phyloP scores from a whole-genome alignment of 2,329 filamentous ascomycete genomes.

The Monosporascus sp. region DNA sequence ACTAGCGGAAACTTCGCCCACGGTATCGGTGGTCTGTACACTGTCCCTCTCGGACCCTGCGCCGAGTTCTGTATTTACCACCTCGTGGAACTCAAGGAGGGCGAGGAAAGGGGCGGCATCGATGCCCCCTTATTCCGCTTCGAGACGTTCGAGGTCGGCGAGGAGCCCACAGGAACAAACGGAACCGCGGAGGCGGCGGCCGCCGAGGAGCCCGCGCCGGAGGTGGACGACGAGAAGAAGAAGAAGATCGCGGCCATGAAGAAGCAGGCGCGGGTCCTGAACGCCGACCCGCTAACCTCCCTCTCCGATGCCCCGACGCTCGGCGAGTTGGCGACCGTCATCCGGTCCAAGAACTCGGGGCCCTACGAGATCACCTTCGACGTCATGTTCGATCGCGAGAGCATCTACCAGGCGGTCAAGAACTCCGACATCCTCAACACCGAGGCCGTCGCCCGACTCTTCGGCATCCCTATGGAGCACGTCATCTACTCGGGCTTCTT shows the following conservation, averaged over 20 bases:
- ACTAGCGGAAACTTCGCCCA: constrained; percentile 46
- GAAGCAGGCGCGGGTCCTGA: constrained; percentile 1
- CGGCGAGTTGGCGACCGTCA: constrained; percentile 32
- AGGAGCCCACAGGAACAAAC: constrained; percentile 9
- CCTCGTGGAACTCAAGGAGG: constrained; percentile 33
- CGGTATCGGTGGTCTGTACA: constrained; percentile 31
- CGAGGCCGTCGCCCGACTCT: constrained; percentile 28
- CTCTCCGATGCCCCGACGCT: not conserved
- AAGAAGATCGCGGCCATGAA: not conserved
- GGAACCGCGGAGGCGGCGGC: not conserved
- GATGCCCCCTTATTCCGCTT: not conserved
- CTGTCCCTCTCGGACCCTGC: constrained; percentile 33
- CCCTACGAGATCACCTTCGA: constrained; percentile 49
- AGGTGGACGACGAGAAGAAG: not conserved
- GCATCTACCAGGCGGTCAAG: constrained; percentile 31
- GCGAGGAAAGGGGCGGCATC: not conserved
- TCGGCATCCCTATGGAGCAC: constrained; percentile 19
- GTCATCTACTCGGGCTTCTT: constrained; percentile 36
- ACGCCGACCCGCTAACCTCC: constrained; percentile 1
- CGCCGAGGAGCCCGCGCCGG: not conserved
- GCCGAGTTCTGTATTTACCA: constrained; percentile 44
- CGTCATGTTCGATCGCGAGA: constrained; percentile 37
- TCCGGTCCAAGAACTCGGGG: constrained; percentile 45
- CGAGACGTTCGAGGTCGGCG: constrained; percentile 12
- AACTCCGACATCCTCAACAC: constrained; percentile 28